Evolutionary conservation across 1,284 basidiomycete genomes (phyloP), one percentile per base, ranked within the genome.

Genomic region (Puccinia polysora): DNA sequence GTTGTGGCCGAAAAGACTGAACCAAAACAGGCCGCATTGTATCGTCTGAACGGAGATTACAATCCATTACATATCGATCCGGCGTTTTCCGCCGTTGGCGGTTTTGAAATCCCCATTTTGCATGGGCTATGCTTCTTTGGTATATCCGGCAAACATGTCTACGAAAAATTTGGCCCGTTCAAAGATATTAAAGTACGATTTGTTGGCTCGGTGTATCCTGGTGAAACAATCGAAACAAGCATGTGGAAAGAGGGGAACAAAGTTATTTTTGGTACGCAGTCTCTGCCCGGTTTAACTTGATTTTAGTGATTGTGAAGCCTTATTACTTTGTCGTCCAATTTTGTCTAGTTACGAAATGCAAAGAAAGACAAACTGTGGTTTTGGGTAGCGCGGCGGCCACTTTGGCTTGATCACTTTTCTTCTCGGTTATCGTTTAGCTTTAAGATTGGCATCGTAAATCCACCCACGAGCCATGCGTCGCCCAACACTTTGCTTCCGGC

Each of bases 131-230:
- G 93, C 83, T 90, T 85, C 53, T 90, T 97, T 85, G 95, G 95
- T 62, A 88, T 97, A 75, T 86, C 93, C 8, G 91, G 88, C n/a
- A 97, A 97, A 82, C 91, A 97, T 79, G 86, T 99, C 52, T 81
- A 90, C 77, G 89, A 94, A 81, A 84, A 87, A 1, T 98, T 86
- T 79, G 95, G 95, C 28, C 81, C 85, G 7, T 95, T 85, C 83
- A 87, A 87, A 78, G 91, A 97, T 80, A 96, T 98, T 84, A 98
- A 98, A 86, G 92, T 92, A 74, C 86, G 95, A 67, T 93, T 95
- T 80, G 85, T 88, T 0, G 90, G 90, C n/a, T 86, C 89, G 5
- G 91, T 98, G 38, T 94, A 89, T 79, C 95, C 95, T 4, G 94
- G 94, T 10, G 93, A 98, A 83, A 97, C 95, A 0, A 84, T 96